Evolutionary conservation across 371 early-diverging fungal species (phyloP).

Genomic region (Mortierella sp.): DNA sequence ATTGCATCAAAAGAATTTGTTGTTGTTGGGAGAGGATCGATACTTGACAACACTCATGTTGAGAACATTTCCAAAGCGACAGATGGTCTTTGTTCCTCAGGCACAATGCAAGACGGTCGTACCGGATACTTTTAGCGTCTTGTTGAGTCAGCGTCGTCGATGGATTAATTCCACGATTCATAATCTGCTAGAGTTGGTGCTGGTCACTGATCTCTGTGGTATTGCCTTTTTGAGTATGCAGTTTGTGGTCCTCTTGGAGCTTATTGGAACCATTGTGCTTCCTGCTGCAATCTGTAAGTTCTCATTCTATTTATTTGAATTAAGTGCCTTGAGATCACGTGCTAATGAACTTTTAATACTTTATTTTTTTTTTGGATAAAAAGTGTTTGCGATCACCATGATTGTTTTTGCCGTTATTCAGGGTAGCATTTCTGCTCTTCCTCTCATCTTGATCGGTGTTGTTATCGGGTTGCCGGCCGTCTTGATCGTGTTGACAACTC

Average conservation of each 20-base stretch:
- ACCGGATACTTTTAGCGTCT: constrained; percentile 82
- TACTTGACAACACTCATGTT: constrained; percentile 96
- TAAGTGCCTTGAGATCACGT: no score
- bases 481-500: constrained; percentile 88
- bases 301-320: constrained; percentile 27
- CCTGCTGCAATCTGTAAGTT: constrained; percentile 83
- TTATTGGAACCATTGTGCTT: constrained; percentile 86
- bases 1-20: constrained; percentile 95
- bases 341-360: no score
- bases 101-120: constrained; percentile 90
- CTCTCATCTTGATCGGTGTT: constrained; percentile 72
- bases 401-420: constrained; percentile 32
- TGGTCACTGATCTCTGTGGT: constrained; percentile 89
- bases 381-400: constrained; percentile 51
- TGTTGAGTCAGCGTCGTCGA: constrained; percentile 89
- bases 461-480: constrained; percentile 88
- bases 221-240: constrained; percentile 93
- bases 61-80: constrained; percentile 91
- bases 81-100: constrained; percentile 93
- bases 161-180: constrained; percentile 96
- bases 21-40: constrained; percentile 96
- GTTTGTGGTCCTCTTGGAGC: constrained; percentile 85
- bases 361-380: constrained; percentile 59
- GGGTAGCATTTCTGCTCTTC: constrained; percentile 53
- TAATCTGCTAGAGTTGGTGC: constrained; percentile 91